Base-by-base conservation (phyloP, 2,329 filamentous ascomycete genomes). In the Fusarium phyllophilum region DNA sequence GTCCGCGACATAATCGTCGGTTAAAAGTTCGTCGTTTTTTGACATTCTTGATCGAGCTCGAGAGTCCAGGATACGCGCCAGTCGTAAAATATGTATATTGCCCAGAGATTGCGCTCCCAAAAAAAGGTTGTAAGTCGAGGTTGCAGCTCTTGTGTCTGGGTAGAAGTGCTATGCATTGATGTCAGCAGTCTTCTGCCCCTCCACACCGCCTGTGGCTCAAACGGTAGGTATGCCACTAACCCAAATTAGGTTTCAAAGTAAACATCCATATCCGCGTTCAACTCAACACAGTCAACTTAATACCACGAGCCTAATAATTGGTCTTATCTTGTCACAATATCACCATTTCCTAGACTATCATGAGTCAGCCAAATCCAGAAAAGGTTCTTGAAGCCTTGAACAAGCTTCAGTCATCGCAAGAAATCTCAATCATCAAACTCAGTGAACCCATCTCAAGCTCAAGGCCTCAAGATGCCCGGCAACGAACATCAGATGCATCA, bases 1-100 rank as follows among this genome's bases (percentile, higher is more conserved):
- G 54, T 88, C 88, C 22, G 94, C 94, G 72, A 97, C 91, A 78
- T 95, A 94, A 58, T 94, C 92, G 79, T 97, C 94, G 26, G 90
- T 91, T 52, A 92, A 81, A 31, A 89, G 79, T n/a, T 86, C 84
- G 73, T 88, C 83, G 62, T 85, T 84, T 60, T 85, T 84, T 17
- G 82, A 62, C 84, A 86, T 86, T 24, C 26, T 49, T 56, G 58
- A 55, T 42, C 22, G 56, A 8, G 34, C 41, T 64, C 26, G 46
- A 42, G 33, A 44, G 42, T 22, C 34, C n/a, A 61, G 61, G 54
- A n/a, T 22, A 59, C 55, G 55, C 38, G 49, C 39, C 39, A 31
- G 26, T 54, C 29, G 44, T 36, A 55, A 59, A 12, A 33, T 58
- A 49, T 48, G 10, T 61, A 55, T 54, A 34, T 34, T 42, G 58